Evolutionary conservation across 441 rosid genomes (phyloP), one percentile per base, ranked within the genome.

Genomic region (Viola pubescens): DNA sequence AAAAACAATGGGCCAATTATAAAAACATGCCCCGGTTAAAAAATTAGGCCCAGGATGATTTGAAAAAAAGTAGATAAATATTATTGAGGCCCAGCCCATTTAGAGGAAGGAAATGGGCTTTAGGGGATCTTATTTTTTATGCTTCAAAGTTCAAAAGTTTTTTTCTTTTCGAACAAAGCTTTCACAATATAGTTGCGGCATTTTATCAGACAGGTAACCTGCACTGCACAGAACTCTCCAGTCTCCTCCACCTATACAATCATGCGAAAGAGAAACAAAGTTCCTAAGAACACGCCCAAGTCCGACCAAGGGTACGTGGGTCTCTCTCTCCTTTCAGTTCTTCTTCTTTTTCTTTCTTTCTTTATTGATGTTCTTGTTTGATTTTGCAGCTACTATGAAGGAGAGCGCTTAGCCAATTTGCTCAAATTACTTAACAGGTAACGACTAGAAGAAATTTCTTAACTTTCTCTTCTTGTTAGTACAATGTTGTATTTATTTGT

Each of bases 351-450:
- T 37, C 14, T 63, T 26, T 16, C 49, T 9, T 60, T n/a, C 42
- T 6, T 71, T 47, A 3, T n/a, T 7, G 4, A 43, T 7, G 43
- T 10, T 37, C n/a, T 37, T 38, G 57, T 10, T 63, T 58, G 62
- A 9, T 13, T 61, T 42, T 37, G 58, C 66, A 80, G 87, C 42
- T 80, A 65, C 77, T 78, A 62, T 50, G 88, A 87, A 82, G 92
- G 89, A 38, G 90, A 86, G 55, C 75, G 79, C 49, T 79, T 92
- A 4, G 70, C 69, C 67, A 71, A 71, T 64, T 63, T 92, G 49
- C 86, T 89, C 67, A 68, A 71, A 53, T 79, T 72, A 65, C 75
- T 87, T 75, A 76, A 62, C 51, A 79, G 83, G 94, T 89, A 80
- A 64, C 48, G 38, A 11, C 34, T 26, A 2, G 34, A 26, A 26